Conservation (phyloP, 108 stramenopile genomes). For the Pseudonitzschia multiseries region DNA sequence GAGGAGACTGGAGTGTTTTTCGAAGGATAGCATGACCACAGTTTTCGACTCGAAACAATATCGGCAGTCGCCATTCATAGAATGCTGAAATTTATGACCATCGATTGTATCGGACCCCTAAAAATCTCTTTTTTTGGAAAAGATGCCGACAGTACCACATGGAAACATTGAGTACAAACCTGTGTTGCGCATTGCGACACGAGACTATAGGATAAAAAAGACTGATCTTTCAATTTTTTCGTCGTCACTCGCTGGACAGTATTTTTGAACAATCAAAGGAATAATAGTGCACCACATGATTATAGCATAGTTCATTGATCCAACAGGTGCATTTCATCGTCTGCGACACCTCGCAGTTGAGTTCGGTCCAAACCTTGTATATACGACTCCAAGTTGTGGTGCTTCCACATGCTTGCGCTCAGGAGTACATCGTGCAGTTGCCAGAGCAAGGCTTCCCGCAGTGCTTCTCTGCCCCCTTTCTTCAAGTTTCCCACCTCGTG, state of each 20-base stretch:
- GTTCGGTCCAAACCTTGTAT: constrained; percentile 79
- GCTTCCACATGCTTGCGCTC: constrained; percentile 79
- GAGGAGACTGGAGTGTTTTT: constrained; percentile 33
- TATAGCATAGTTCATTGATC: background rate
- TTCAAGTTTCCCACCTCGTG: constrained; percentile 72
- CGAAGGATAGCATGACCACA: constrained; percentile 4
- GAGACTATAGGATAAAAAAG: too few species aligned
- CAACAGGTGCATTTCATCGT: background rate
- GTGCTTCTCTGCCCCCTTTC: constrained; percentile 71
- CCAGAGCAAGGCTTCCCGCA: constrained; percentile 81
- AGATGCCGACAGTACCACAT: too few species aligned
- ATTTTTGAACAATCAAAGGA: too few species aligned
- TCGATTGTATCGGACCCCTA: too few species aligned
- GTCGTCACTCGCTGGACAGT: too few species aligned
- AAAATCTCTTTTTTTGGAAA: too few species aligned
- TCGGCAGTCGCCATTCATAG: too few species aligned
- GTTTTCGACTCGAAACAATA: background rate
- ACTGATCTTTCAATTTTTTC: too few species aligned
- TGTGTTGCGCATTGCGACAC: too few species aligned
- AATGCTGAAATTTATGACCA: too few species aligned
- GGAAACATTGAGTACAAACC: too few species aligned
- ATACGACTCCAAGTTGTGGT: constrained; percentile 71
- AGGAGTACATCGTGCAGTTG: constrained; percentile 84
- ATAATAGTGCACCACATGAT: too few species aligned
- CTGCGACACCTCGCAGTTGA: constrained; percentile 54